These are phyloP conservation scores for Talaromyces adpressus DNA, from an alignment of 495 filamentous ascomycete species.

Conservation along the genomic window DNA sequence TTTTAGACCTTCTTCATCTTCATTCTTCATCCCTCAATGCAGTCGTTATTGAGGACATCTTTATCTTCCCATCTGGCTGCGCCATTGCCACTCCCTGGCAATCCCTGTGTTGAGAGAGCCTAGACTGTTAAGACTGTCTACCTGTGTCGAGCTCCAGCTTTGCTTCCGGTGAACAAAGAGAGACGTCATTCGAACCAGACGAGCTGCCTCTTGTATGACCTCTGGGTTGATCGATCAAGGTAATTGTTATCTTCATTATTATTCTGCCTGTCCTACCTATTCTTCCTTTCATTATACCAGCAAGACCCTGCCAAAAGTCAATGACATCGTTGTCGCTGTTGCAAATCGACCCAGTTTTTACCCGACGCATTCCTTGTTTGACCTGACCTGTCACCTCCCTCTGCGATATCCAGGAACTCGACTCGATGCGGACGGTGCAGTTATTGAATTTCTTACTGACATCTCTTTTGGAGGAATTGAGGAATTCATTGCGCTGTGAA, in stretches of 20 bases:
- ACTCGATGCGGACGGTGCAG: background rate
- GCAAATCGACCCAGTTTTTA: background rate
- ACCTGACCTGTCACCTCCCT: background rate
- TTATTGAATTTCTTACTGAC: background rate
- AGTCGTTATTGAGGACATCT: conserved; percentile 5
- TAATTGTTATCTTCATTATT: background rate
- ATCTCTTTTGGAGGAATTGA: background rate
- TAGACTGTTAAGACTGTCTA: background rate
- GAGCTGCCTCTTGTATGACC: background rate
- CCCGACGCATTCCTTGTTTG: conserved; percentile 4
- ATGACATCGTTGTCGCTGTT: background rate
- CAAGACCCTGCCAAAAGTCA: background rate
- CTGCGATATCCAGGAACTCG: background rate
- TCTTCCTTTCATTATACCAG: background rate
- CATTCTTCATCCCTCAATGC: background rate
- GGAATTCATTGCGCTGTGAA: background rate
- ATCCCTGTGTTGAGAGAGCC: background rate
- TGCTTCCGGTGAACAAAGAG: conserved; percentile 1
- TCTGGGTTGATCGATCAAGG: background rate
- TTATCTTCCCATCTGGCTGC: background rate
- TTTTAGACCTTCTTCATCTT: background rate
- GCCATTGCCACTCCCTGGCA: background rate
- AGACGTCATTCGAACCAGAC: conserved; percentile 4
- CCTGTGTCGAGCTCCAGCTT: background rate
- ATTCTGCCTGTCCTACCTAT: background rate